Base-by-base conservation (phyloP, 2,329 filamentous ascomycete genomes). In the Triangularia verruculosa region DNA sequence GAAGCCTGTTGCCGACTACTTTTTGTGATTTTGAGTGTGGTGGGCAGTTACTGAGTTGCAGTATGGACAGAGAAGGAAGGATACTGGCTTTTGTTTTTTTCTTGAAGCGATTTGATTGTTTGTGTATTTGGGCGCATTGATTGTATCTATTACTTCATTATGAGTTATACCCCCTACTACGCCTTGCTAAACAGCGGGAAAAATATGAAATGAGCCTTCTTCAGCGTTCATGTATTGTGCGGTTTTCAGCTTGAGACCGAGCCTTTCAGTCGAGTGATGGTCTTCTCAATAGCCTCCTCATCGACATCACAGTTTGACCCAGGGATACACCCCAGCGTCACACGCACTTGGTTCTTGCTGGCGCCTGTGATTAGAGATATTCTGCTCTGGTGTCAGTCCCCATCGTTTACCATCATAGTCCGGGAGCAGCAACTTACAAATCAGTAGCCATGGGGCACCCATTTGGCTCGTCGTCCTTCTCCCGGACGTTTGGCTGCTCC, bases 1-100 rank as follows among this genome's bases (percentile, higher is more conserved):
- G 85, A 98, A 98, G 78, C 95, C 95, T 2, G 92, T 97, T 60
- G 93, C 93, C 13, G 94, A 98, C 78, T 99, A 98, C 80, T 99
- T 99, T 77, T 80, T 99, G 78, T 88, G 75, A 76, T 47, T n/a
- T 20, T 17, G 24, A n/a, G 15, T 4, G 20, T 9, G n/a, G 54
- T 55, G 2, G 15, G 17, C 13, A n/a, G n/a, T n/a, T 55, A 12
- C 25, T 25, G 34, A 28, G 2, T 6, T 56, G n/a, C n/a, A n/a
- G n/a, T n/a, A n/a, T n/a, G n/a, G n/a, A n/a, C n/a, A n/a, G n/a
- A n/a, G n/a, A n/a, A n/a, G n/a, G n/a, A n/a, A n/a, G n/a, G n/a
- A n/a, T n/a, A n/a, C 12, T 25, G 24, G 8, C 28, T 13, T 25
- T 25, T 32, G 15, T 13, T 25, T 13, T 55, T 55, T 22, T 47